Conservation (phyloP, 345 rosid species). For the Pistacia vera region DNA sequence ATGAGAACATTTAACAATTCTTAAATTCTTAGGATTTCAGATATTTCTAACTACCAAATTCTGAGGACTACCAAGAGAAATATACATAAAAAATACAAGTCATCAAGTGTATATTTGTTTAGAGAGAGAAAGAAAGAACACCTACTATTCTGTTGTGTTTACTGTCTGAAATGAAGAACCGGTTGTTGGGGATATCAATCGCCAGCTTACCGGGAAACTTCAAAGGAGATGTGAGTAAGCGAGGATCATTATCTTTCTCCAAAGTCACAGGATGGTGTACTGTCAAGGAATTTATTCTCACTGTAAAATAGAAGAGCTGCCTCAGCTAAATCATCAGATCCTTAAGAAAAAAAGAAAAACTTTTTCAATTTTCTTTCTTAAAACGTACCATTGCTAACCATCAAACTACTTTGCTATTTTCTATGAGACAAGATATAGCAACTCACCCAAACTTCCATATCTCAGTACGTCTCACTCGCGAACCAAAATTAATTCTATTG, state of each 20-base stretch:
- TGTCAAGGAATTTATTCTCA: constrained; percentile 66
- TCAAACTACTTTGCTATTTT: no score
- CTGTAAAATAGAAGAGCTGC: constrained; percentile 44
- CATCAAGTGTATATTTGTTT: background rate
- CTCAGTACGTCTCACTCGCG: constrained; percentile 66
- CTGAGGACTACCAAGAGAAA: background rate
- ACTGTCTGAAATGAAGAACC: constrained; percentile 94
- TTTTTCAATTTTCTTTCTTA: no score
- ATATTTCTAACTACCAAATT: background rate
- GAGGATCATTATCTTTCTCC: constrained; percentile 87
- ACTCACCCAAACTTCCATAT: no score
- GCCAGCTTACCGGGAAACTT: constrained; percentile 97
- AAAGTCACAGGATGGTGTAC: constrained; percentile 61
- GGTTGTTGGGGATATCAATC: constrained; percentile 75
- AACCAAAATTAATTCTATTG: constrained; percentile 69
- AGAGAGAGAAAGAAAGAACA: constrained; percentile 30
- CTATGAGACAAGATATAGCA: no score
- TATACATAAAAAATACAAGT: constrained; percentile 1
- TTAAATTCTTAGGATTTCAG: no score
- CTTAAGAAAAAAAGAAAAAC: no score
- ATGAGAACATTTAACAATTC: no score
- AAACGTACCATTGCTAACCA: no score
- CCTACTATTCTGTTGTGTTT: constrained; percentile 92
- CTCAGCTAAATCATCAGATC: no score
- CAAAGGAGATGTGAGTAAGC: constrained; percentile 73